phyloP scores from a whole-genome alignment of 108 stramenopile genomes.

The Mayamaea pseudoterrestris region DNA sequence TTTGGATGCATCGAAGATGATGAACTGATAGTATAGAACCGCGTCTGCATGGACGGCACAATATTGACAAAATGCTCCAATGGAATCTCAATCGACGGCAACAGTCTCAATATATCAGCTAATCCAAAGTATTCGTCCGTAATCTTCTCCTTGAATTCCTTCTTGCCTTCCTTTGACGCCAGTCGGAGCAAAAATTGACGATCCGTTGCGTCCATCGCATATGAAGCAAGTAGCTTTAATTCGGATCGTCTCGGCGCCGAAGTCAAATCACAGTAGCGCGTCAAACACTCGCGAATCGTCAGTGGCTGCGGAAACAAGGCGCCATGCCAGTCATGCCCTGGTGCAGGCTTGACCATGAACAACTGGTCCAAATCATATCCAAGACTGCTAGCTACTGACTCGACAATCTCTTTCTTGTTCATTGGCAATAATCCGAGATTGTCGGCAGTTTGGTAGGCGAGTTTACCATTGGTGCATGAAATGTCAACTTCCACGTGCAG shows the following conservation, averaged over 20 bases:
- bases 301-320: slow-evolving; percentile 88
- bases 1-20: slow-evolving; percentile 76
- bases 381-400: slow-evolving; percentile 55
- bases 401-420: slow-evolving; percentile 56
- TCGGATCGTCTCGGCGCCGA: slow-evolving; percentile 75
- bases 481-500: slow-evolving; percentile 92
- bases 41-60: slow-evolving; percentile 82
- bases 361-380: slow-evolving; percentile 41
- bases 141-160: slow-evolving; percentile 72
- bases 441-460: slow-evolving; percentile 89
- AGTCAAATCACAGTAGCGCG: slow-evolving; percentile 82
- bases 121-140: slow-evolving; percentile 46
- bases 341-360: slow-evolving; percentile 29
- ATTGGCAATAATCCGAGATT: slow-evolving; percentile 88
- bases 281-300: slow-evolving; percentile 78
- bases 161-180: slow-evolving; percentile 72
- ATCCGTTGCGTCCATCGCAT: slow-evolving; percentile 67
- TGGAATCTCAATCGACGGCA: slow-evolving; percentile 69
- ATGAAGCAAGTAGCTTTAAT: slow-evolving; percentile 76
- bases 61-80: slow-evolving; percentile 81
- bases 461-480: slow-evolving; percentile 21
- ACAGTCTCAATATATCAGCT: slow-evolving; percentile 48
- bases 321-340: slow-evolving; percentile 56
- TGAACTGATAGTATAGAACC: slow-evolving; percentile 94
- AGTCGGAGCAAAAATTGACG: slow-evolving; percentile 61